A percentile compares a stretch with the other conserved stretches of the same genome.
These are phyloP conservation scores for Alternaria ventricosa DNA, from an alignment of 2,329 filamentous ascomycete genomes.

Conservation along the genomic window DNA sequence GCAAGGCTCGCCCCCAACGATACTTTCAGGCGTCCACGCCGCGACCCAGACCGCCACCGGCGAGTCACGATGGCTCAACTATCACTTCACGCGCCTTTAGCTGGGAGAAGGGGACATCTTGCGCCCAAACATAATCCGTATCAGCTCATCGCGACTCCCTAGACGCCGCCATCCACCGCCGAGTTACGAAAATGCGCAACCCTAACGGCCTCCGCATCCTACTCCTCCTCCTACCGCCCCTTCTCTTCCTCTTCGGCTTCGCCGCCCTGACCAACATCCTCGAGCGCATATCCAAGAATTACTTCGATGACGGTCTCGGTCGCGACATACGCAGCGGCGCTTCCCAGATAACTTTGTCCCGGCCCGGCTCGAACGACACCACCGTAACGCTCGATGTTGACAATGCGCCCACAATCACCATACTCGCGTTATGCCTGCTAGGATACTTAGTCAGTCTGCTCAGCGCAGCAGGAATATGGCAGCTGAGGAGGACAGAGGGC, in stretches of 20 bases:
- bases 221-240: slow-evolving; percentile 26
- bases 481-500: slow-evolving; percentile 36
- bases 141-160: neutral
- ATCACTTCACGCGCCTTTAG: neutral
- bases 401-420: slow-evolving; percentile 19
- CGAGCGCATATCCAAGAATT: slow-evolving; percentile 32
- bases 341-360: slow-evolving; percentile 17
- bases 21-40: slow-evolving; percentile 1
- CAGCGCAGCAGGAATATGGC: slow-evolving; percentile 35
- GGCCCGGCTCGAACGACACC: slow-evolving; percentile 12
- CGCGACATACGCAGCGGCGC: slow-evolving; percentile 21
- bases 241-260: slow-evolving; percentile 33
- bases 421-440: slow-evolving; percentile 25
- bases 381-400: slow-evolving; percentile 22
- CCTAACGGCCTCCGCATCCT: slow-evolving; percentile 29
- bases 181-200: slow-evolving; percentile 22
- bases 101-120: neutral
- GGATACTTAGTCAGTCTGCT: slow-evolving; percentile 27
- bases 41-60: neutral
- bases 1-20: neutral
- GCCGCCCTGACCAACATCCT: slow-evolving; percentile 30
- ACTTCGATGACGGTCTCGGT: slow-evolving; percentile 16
- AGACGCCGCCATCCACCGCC: neutral
- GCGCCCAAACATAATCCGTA: neutral
- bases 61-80: neutral